Base-by-base conservation (phyloP, 2,329 filamentous ascomycete genomes). In the Didymosphaeria variabile region DNA sequence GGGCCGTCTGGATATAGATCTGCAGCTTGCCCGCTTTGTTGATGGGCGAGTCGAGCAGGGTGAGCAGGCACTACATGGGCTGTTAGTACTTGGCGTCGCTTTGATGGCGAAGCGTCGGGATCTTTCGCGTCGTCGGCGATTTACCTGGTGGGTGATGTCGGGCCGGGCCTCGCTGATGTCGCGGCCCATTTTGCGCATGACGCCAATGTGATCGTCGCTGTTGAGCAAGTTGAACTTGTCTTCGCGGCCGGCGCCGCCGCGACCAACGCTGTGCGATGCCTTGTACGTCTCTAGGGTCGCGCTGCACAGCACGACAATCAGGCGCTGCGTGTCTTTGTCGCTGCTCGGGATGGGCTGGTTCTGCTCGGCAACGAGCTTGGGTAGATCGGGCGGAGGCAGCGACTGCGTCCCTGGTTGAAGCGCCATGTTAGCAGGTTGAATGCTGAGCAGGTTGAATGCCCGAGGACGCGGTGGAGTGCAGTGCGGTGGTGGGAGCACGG, bases 111-210 rank as follows among this genome's bases (percentile, higher is more conserved):
- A 63, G 57, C 57, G 44, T 63, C 17, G 23, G n/a, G 26, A n/a
- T 7, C 9, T 38, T 38, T 40, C 32, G 49, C 49, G 19, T 52
- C 9, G 47, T 29, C 38, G 52, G 38, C 36, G 51, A 31, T 31
- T 55, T 84, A 97, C 94, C 92, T 98, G 95, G 79, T 99, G 95
- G 49, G 95, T 97, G 74, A 99, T 99, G 80, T 99, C 95, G 47
- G 95, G 95, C 70, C 95, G 89, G 62, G 95, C 95, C 81, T 99
- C 95, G 79, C 94, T 97, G 68, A 99, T 98, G 78, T 99, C 95
- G 71, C 95, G 88, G 79, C 97, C 97, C 94, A 98, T 98, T 85
- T 98, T 99, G 75, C 95, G 91, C 93, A 99, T 97, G 67, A 98
- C 91, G 65, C 95, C 95, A 70, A 99, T 99, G 79, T 99, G 95